Conservation (phyloP, 257 asterid species). For the Solanum lycopersicoides region DNA sequence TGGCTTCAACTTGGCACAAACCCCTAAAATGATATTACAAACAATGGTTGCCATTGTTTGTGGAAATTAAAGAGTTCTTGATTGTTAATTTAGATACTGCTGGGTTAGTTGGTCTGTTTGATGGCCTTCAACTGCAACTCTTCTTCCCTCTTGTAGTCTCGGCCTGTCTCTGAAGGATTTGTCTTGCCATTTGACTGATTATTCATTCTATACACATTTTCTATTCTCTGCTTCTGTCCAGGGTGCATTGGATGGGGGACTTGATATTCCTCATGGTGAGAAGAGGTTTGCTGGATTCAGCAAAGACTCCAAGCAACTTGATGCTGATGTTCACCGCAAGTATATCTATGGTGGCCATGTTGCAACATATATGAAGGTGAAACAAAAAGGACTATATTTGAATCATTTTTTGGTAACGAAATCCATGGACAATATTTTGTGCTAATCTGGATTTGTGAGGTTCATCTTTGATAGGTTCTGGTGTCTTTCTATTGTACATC, state of each 20-base stretch:
- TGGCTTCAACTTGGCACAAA: background rate
- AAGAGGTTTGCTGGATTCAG: slow-evolving; percentile 75
- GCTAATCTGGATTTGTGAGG: background rate
- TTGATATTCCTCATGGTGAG: slow-evolving; percentile 76
- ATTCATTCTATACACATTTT: background rate
- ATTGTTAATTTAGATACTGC: background rate
- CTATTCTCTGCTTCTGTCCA: slow-evolving; percentile 8
- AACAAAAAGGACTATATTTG: background rate
- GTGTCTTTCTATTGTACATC: background rate
- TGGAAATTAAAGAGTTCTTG: background rate
- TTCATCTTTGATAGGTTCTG: background rate
- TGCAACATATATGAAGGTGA: slow-evolving; percentile 56
- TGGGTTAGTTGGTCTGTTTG: background rate
- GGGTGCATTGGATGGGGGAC: slow-evolving; percentile 78
- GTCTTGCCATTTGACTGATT: background rate
- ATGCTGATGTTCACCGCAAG: slow-evolving; percentile 59
- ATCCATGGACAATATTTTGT: background rate
- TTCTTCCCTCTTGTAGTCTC: background rate
- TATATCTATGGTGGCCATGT: slow-evolving; percentile 72
- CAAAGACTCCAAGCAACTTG: slow-evolving; percentile 57
- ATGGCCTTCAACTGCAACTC: background rate
- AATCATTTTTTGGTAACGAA: background rate
- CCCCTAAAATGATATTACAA: background rate
- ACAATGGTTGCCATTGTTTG: background rate
- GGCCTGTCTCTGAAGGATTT: background rate